These are phyloP conservation scores for Candida caryicola DNA, from an alignment of 805 yeast genomes.

Conservation along the genomic window DNA sequence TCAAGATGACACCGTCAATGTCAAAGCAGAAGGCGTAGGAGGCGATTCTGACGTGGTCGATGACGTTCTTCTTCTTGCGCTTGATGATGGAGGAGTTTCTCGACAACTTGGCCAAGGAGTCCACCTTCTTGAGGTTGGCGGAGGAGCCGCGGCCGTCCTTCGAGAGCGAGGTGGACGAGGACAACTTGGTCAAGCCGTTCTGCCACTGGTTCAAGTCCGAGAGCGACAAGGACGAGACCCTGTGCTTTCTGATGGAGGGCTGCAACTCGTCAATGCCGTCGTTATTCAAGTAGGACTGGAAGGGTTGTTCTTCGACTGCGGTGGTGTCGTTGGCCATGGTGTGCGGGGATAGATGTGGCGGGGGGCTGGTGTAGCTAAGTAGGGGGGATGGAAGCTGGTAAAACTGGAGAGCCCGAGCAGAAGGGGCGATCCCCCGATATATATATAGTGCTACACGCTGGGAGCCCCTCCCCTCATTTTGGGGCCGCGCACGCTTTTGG, in stretches of 20 bases:
- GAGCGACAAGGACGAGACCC: slow-evolving; percentile 64
- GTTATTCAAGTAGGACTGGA: slow-evolving; percentile 61
- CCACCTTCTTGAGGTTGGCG: slow-evolving; percentile 41
- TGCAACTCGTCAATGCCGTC: slow-evolving; percentile 69
- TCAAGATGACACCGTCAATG: slow-evolving; percentile 85
- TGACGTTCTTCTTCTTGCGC: slow-evolving; percentile 48
- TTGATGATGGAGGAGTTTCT: slow-evolving; percentile 45
- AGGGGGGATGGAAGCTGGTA: too few relatives aligned
- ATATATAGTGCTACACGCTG: too few relatives aligned
- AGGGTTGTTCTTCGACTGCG: slow-evolving; percentile 15
- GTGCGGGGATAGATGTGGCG: too few relatives aligned
- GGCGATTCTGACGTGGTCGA: slow-evolving; percentile 72
- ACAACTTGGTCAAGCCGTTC: slow-evolving; percentile 40
- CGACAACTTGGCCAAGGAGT: slow-evolving; percentile 43
- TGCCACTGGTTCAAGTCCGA: slow-evolving; percentile 68
- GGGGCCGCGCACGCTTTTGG: too few relatives aligned
- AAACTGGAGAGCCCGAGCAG: too few relatives aligned
- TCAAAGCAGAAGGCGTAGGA: slow-evolving; percentile 90
- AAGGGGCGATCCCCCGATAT: too few relatives aligned
- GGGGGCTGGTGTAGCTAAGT: too few relatives aligned
- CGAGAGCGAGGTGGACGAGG: slow-evolving; percentile 34
- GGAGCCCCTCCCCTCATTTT: too few relatives aligned
- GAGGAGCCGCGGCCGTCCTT: slow-evolving; percentile 27
- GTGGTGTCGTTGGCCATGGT: background rate
- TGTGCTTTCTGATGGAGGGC: slow-evolving; percentile 59